Evolutionary conservation across 768 basidiomycete genomes (phyloP).

Genomic region (Rubroboletus satanas): DNA sequence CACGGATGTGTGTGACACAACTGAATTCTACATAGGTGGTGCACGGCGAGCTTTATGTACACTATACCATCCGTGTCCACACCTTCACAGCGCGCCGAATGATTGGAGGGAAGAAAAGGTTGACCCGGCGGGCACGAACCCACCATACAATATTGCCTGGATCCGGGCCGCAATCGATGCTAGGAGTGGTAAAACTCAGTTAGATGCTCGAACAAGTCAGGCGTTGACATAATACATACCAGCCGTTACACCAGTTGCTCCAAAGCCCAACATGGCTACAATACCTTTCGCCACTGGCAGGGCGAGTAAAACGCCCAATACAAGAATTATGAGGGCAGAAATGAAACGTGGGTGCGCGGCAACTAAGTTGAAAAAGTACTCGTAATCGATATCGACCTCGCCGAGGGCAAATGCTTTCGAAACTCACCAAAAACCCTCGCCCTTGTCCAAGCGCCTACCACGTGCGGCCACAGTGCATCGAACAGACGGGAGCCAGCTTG

Average conservation of each 20-base stretch:
- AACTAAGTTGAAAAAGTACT: not conserved
- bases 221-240: conserved; percentile 2
- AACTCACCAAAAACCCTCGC: not conserved
- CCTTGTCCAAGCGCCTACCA: not conserved
- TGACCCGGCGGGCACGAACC: not conserved
- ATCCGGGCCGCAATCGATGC: conserved; percentile 1
- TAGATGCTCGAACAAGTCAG: not conserved
- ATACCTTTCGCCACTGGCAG: not conserved
- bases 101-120: conserved; percentile 10
- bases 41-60: not conserved
- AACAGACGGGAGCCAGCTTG: not conserved
- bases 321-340: not conserved
- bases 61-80: too few relatives aligned
- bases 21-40: not conserved
- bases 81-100: not conserved
- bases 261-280: not conserved
- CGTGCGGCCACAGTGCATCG: rapidly evolving
- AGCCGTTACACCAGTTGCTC: rapidly evolving
- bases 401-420: not conserved
- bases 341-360: not conserved
- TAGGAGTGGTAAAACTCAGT: not conserved
- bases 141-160: not conserved
- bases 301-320: not conserved
- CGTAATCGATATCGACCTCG: not conserved
- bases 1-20: not conserved